phyloP scores from a whole-genome alignment of 192 early-diverging fungal genomes.

The Rhizophlyctis rosea region DNA sequence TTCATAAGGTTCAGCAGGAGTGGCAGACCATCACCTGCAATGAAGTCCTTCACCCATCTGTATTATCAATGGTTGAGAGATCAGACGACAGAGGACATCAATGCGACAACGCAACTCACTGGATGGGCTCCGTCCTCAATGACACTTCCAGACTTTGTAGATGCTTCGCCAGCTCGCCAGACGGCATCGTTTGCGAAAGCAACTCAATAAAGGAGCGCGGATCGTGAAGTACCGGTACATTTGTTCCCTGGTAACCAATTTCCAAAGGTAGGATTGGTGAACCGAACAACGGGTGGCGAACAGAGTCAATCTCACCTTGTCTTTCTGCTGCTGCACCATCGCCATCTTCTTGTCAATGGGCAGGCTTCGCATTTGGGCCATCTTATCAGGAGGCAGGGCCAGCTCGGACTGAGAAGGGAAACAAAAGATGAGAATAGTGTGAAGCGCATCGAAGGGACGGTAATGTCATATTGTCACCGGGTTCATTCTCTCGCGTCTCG shows the following conservation, averaged over 20 bases:
- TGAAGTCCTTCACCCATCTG: slow-evolving; percentile 31
- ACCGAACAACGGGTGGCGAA: background rate
- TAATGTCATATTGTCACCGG: slow-evolving; percentile 20
- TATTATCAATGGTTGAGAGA: slow-evolving; percentile 1
- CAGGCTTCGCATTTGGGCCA: slow-evolving; percentile 22
- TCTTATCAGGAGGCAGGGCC: slow-evolving; percentile 14
- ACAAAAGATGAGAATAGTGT: too few species aligned
- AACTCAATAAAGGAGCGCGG: slow-evolving; percentile 11
- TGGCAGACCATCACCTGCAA: slow-evolving; percentile 8
- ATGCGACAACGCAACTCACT: slow-evolving; percentile 1
- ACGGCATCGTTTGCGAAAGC: background rate
- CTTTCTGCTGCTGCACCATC: slow-evolving; percentile 22
- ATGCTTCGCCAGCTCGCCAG: slow-evolving; percentile 12
- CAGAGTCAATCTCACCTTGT: slow-evolving; percentile 3
- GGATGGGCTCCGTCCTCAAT: slow-evolving; percentile 26
- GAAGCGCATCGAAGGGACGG: too few species aligned
- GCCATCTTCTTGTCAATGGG: slow-evolving; percentile 23
- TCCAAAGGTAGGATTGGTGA: background rate
- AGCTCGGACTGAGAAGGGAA: slow-evolving; percentile 22
- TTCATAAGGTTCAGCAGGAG: slow-evolving; percentile 16
- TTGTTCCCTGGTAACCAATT: slow-evolving; percentile 1
- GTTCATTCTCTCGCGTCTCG: slow-evolving; percentile 15
- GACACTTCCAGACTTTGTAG: slow-evolving; percentile 26
- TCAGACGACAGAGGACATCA: background rate
- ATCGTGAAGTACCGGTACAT: background rate